phyloP scores from a whole-genome alignment of 2,329 filamentous ascomycete species.

The Colletotrichum lupini region DNA sequence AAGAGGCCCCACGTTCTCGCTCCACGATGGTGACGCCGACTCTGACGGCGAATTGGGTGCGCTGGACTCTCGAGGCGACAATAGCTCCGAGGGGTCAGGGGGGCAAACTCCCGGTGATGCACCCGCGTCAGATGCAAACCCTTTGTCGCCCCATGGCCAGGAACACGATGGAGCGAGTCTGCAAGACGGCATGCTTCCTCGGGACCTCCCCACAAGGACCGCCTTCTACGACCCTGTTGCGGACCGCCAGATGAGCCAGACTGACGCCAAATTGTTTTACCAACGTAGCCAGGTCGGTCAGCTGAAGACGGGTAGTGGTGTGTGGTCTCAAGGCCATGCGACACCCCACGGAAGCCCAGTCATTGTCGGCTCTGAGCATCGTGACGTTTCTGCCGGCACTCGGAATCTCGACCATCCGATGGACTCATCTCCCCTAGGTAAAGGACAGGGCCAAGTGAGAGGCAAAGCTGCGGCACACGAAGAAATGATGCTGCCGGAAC shows the following conservation, averaged over 20 bases:
- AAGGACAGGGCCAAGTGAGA: neutral
- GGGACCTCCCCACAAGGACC: slow-evolving; percentile 75
- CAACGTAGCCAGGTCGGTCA: slow-evolving; percentile 82
- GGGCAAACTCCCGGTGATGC: slow-evolving; percentile 14
- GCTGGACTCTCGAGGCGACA: slow-evolving; percentile 29
- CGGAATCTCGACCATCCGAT: slow-evolving; percentile 43
- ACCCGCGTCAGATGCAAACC: neutral
- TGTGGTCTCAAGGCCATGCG: slow-evolving; percentile 50
- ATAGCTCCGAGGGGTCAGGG: slow-evolving; percentile 19
- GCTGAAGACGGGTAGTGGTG: slow-evolving; percentile 48
- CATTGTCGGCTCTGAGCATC: slow-evolving; percentile 42
- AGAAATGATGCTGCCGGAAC: slow-evolving; percentile 19
- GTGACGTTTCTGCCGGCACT: slow-evolving; percentile 39
- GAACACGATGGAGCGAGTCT: slow-evolving; percentile 38
- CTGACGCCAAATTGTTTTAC: slow-evolving; percentile 96
- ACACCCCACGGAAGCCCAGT: slow-evolving; percentile 61
- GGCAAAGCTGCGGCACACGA: neutral
- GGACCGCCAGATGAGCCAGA: slow-evolving; percentile 93
- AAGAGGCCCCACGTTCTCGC: slow-evolving; percentile 15
- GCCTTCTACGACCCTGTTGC: slow-evolving; percentile 94
- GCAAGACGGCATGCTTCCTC: slow-evolving; percentile 68
- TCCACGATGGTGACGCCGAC: slow-evolving; percentile 28
- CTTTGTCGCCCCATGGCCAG: neutral
- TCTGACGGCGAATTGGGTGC: slow-evolving; percentile 31
- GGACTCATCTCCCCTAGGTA: slow-evolving; percentile 35